These are phyloP conservation scores for Tetrapisispora arboricola DNA, from an alignment of 805 yeast species.

Conservation along the genomic window DNA sequence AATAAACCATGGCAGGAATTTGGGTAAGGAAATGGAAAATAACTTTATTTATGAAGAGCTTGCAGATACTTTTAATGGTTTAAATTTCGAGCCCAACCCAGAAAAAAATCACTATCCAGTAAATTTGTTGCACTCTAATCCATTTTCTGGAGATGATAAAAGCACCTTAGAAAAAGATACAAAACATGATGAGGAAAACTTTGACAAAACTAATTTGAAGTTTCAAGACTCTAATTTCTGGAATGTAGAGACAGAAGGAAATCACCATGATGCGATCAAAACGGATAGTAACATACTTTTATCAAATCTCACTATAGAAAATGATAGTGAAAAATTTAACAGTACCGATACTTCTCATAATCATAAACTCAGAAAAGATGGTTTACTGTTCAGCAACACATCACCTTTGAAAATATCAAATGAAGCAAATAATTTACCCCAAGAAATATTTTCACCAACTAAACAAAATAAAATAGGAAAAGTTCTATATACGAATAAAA, in stretches of 20 bases:
- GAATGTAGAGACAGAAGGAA: background rate
- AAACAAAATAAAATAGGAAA: conserved; percentile 1
- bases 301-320: too few species aligned
- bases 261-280: too few species aligned
- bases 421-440: background rate
- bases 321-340: too few species aligned
- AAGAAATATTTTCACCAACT: background rate
- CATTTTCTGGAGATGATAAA: background rate
- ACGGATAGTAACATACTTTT: too few species aligned
- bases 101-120: too few species aligned
- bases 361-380: background rate
- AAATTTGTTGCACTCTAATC: too few species aligned
- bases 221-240: background rate
- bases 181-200: background rate
- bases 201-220: background rate
- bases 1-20: background rate
- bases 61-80: background rate
- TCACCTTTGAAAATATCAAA: background rate
- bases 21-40: background rate
- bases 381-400: background rate
- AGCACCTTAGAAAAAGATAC: background rate
- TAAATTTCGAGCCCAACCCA: background rate
- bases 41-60: background rate
- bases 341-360: background rate
- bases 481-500: conserved; percentile 1